A percentile compares a stretch with the other conserved stretches of the same genome.
phyloP scores from a whole-genome alignment of 1,139 yeast genomes.

The Hansenula anomala region DNA sequence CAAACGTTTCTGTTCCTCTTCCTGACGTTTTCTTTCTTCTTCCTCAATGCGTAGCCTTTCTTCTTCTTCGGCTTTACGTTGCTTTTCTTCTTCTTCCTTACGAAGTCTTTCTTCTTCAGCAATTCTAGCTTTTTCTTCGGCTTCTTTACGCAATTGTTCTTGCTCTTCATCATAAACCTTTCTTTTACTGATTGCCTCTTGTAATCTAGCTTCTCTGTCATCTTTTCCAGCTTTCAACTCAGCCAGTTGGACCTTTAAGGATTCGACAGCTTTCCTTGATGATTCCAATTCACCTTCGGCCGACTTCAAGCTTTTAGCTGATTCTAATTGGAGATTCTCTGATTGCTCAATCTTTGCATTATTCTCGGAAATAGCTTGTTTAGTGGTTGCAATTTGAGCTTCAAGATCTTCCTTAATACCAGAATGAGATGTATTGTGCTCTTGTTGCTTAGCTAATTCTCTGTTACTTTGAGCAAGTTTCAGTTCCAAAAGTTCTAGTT shows the following conservation, averaged over 20 bases:
- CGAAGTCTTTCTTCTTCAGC: constrained; percentile 9
- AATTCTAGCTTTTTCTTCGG: constrained; percentile 8
- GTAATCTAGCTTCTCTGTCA: constrained; percentile 35
- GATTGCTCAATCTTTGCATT: constrained; percentile 33
- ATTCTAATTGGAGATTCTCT: constrained; percentile 33
- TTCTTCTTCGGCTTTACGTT: constrained; percentile 1
- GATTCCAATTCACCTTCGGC: constrained; percentile 28
- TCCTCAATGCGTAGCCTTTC: constrained; percentile 4
- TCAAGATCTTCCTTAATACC: constrained; percentile 15
- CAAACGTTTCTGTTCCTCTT: constrained; percentile 12
- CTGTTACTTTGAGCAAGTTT: constrained; percentile 21
- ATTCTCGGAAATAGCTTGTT: constrained; percentile 16
- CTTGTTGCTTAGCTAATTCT: constrained; percentile 18
- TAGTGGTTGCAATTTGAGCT: constrained; percentile 12
- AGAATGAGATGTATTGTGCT: constrained; percentile 12
- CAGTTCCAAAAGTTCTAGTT: constrained; percentile 17
- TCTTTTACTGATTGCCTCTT: constrained; percentile 38
- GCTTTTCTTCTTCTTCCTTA: constrained; percentile 11
- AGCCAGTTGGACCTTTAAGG: constrained; percentile 40
- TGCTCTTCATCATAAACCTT: constrained; percentile 28
- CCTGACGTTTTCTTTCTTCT: constrained; percentile 5
- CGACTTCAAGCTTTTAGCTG: constrained; percentile 19
- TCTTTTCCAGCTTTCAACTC: constrained; percentile 39
- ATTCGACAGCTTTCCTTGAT: constrained; percentile 31
- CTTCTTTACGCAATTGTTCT: constrained; percentile 15